phyloP scores from a whole-genome alignment of 2,329 filamentous ascomycete species.

The Fusarium solani-melongenae region DNA sequence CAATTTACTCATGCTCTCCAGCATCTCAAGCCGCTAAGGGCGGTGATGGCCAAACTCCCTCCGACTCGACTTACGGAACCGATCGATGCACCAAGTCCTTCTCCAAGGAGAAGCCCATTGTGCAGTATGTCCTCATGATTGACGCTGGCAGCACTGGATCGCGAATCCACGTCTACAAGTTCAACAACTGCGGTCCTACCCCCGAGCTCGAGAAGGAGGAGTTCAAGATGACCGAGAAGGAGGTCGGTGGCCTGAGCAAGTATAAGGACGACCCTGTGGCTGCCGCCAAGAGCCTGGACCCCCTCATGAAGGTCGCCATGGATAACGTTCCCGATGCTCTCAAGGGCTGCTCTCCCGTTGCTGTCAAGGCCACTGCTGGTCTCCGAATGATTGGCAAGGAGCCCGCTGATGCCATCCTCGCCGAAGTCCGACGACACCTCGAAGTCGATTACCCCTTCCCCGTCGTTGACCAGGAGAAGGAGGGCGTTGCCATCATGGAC shows the following conservation, averaged over 20 bases:
- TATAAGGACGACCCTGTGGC: conserved; percentile 88
- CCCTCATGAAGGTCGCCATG: conserved; percentile 87
- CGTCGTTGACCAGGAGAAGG: conserved; percentile 84
- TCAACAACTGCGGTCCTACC: conserved; percentile 98
- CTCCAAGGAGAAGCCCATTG: conserved; percentile 89
- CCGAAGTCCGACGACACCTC: conserved; percentile 83
- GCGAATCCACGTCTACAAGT: conserved; percentile 97
- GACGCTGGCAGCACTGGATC: conserved; percentile 98
- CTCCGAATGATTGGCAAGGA: conserved; percentile 86
- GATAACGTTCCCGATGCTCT: conserved; percentile 86
- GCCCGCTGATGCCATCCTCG: conserved; percentile 84
- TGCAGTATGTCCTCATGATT: conserved; percentile 99
- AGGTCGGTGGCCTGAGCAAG: conserved; percentile 84
- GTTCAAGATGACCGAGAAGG: conserved; percentile 93
- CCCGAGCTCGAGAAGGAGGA: conserved; percentile 93
- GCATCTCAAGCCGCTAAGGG: conserved; percentile 39
- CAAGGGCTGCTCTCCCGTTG: conserved; percentile 91
- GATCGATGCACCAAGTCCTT: conserved; percentile 84
- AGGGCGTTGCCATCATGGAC: conserved; percentile 96
- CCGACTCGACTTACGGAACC: conserved; percentile 73
- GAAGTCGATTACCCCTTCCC: conserved; percentile 95
- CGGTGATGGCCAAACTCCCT: conserved; percentile 62
- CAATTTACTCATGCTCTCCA: conserved; percentile 23
- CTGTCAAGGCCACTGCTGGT: conserved; percentile 98
- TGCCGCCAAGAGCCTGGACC: conserved; percentile 89